Evolutionary conservation across 108 stramenopile species (phyloP), one percentile per base, ranked within the genome.

Genomic region (Cyclotella sp.): DNA sequence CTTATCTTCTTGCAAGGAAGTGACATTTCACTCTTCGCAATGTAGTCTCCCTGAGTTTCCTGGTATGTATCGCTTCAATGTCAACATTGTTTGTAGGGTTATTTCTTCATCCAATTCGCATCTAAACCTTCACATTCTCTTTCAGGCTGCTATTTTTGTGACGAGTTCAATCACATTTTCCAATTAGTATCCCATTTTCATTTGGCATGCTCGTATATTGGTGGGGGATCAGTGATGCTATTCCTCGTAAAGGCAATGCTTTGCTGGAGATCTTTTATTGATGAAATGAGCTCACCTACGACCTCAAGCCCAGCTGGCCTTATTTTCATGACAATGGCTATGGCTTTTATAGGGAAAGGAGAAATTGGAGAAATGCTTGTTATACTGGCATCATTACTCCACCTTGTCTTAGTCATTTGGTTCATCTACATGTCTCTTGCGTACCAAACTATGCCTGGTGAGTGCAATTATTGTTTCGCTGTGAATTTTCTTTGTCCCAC

Each of bases 401-500:
- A 93, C 67, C 65, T 93, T 5, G 49, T 79, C 46, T 69, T 93
- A 53, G 87, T 81, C 1, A 70, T 93, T 47, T 93, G 91, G 91
- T 93, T 88, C 52, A 90, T 86, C 45, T 93, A 90, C 70, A 93
- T 93, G 88, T 85, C 87, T 4, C 65, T 90, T 59, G 88, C 88
- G 3, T 93, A 90, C 63, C 87, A 84, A 26, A 93, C 90, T 21
- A 89, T 93, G 87, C 89, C 91, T 9, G 91, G 90, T 63, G 11
- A 73, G 72, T 22, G 49, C 49, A 73, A 49, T 47, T 19, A 27
- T 71, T 1, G 0, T 63, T 34, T 63, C 34, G 2, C 40, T 41
- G 15, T 16, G 2, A 9, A 2, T 15, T 7, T 41, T 34, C 34
- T 16, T 26, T 66, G 27, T 66, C 22, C 14, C 9, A 26, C 19